Percentiles rank a stretch among this genome's conserved stretches.
phyloP scores from a whole-genome alignment of 2,329 filamentous ascomycete genomes.

The Shiraia bambusicola region DNA sequence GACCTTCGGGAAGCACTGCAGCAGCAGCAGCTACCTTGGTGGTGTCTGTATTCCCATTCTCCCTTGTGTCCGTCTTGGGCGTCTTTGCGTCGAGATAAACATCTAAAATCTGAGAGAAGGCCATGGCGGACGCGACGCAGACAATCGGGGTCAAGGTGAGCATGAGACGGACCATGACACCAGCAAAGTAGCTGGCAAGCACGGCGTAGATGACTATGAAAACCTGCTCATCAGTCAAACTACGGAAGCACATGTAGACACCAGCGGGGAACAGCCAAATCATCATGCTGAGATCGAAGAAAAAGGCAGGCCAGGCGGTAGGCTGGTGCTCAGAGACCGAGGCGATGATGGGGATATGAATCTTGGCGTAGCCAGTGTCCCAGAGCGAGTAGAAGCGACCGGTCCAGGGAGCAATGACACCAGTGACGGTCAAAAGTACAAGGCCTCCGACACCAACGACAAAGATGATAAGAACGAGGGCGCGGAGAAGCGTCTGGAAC shows the following conservation, averaged over 20 bases:
- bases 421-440: conserved; percentile 78
- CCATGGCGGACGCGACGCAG: conserved; percentile 89
- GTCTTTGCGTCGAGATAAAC: conserved; percentile 72
- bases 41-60: conserved; percentile 36
- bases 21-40: conserved; percentile 57
- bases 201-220: conserved; percentile 98
- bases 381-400: conserved; percentile 99
- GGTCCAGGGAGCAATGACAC: conserved; percentile 95
- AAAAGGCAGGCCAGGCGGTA: conserved; percentile 98
- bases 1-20: conserved; percentile 53
- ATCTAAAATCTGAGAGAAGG: conserved; percentile 83
- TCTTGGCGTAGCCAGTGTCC: conserved; percentile 98
- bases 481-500: conserved; percentile 85
- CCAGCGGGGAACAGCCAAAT: conserved; percentile 99
- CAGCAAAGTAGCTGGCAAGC: conserved; percentile 95
- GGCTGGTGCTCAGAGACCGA: conserved; percentile 99
- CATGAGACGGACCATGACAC: conserved; percentile 99
- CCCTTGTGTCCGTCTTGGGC: conserved; percentile 58
- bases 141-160: conserved; percentile 94
- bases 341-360: conserved; percentile 98
- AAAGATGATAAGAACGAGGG: conserved; percentile 73
- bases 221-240: conserved; percentile 91
- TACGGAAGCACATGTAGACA: conserved; percentile 97
- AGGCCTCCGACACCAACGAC: conserved; percentile 72
- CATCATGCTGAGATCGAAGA: conserved; percentile 96